Conservation (phyloP, 179 eudicot species). For the Silene noctiflora region DNA sequence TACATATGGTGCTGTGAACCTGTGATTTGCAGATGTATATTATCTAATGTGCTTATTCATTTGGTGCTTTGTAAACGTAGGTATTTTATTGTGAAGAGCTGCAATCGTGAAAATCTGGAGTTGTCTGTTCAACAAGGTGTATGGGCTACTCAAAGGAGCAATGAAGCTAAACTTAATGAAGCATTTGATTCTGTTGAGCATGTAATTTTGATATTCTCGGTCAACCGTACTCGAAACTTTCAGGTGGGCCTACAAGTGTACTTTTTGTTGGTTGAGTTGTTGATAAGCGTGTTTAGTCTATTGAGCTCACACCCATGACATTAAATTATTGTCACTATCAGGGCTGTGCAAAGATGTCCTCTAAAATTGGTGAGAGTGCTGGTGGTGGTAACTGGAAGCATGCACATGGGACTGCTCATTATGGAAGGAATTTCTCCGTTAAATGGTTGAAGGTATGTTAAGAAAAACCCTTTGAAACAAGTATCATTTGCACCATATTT, state of each 20-base stretch:
- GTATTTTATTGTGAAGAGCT: conserved; percentile 98
- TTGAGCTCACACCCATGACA: not conserved
- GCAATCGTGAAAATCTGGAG: conserved; percentile 95
- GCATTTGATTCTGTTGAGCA: conserved; percentile 96
- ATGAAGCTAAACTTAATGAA: conserved; percentile 95
- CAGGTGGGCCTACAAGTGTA: conserved; percentile 52
- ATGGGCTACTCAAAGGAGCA: conserved; percentile 99
- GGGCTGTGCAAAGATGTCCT: conserved; percentile 99
- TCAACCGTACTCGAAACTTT: conserved; percentile 93
- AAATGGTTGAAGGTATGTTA: conserved; percentile 89
- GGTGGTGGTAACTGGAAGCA: conserved; percentile 99
- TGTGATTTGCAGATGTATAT: not conserved
- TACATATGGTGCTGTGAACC: not conserved
- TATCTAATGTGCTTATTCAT: conserved; percentile 29
- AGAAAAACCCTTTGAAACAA: conserved; percentile 5
- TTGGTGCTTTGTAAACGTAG: conserved; percentile 38
- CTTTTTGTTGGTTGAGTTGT: conserved; percentile 13
- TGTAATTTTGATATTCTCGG: conserved; percentile 90
- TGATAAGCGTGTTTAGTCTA: conserved; percentile 15
- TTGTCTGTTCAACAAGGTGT: conserved; percentile 98
- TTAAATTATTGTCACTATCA: conserved; percentile 30
- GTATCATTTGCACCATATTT: not conserved
- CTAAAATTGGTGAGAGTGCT: conserved; percentile 82
- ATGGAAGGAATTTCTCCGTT: conserved; percentile 92
- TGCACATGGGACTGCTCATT: conserved; percentile 97